phyloP scores from a whole-genome alignment of 148 eudicot species.

The Heliosperma pusillum region DNA sequence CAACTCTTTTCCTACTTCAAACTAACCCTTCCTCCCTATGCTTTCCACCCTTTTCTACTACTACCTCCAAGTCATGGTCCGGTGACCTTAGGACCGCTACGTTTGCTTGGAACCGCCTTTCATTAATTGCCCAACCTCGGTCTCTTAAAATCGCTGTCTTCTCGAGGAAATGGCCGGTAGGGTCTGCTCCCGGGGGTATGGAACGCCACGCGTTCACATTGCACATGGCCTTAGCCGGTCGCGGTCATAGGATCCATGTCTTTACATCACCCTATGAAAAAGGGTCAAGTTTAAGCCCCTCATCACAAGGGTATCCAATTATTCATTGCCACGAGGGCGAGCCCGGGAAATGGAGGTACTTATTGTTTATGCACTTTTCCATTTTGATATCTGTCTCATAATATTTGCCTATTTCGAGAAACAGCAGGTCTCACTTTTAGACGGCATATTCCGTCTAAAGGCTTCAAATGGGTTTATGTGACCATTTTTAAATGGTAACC shows the following conservation, averaged over 20 bases:
- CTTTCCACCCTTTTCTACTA: conserved; percentile 23
- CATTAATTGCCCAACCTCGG: conserved; percentile 29
- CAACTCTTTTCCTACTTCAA: conserved; percentile 60
- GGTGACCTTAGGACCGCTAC: conserved; percentile 63
- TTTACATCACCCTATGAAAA: conserved; percentile 58
- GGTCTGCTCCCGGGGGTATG: conserved; percentile 77
- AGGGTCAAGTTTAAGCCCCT: conserved; percentile 14
- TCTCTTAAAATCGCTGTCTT: conserved; percentile 64
- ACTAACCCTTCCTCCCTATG: conserved; percentile 39
- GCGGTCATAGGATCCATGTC: conserved; percentile 64
- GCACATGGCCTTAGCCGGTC: conserved; percentile 54
- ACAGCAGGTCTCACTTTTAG: too few relatives aligned
- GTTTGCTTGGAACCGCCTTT: conserved; percentile 69
- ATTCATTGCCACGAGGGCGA: conserved; percentile 66
- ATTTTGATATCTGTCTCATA: not conserved
- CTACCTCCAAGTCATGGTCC: conserved; percentile 33
- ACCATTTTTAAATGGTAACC: too few relatives aligned
- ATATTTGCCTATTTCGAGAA: not conserved
- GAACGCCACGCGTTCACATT: conserved; percentile 82
- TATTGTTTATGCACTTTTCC: not conserved
- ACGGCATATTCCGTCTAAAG: too few relatives aligned
- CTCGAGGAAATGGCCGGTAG: conserved; percentile 67
- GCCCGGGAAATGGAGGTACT: conserved; percentile 54
- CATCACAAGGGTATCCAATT: conserved; percentile 30
- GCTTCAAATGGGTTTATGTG: too few relatives aligned